A percentile compares a stretch with the other conserved stretches of the same genome.
Evolutionary conservation across 2,329 filamentous ascomycete species (phyloP).

Genomic region (Colletotrichum sansevieriae): DNA sequence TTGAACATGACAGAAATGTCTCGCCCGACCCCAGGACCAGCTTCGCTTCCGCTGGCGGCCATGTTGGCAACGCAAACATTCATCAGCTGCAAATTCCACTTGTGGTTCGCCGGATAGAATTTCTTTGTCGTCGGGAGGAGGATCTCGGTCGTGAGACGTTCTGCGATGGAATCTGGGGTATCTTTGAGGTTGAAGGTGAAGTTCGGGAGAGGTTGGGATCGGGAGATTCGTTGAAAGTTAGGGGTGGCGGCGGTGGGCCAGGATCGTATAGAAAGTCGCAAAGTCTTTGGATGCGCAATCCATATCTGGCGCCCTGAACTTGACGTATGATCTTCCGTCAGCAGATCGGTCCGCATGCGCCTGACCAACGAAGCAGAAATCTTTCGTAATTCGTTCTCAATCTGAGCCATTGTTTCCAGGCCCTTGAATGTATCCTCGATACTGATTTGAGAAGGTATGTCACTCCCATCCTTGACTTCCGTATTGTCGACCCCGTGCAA

Average conservation of each 20-base stretch:
- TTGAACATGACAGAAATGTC: slow-evolving; percentile 89
- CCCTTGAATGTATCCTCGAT: slow-evolving; percentile 92
- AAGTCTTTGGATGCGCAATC: slow-evolving; percentile 83
- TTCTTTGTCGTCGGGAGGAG: slow-evolving; percentile 80
- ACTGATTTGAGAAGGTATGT: slow-evolving; percentile 87
- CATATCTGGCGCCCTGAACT: slow-evolving; percentile 62
- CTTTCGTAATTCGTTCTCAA: slow-evolving; percentile 76
- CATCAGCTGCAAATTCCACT: slow-evolving; percentile 85
- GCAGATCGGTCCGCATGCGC: slow-evolving; percentile 83
- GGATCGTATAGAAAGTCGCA: slow-evolving; percentile 84
- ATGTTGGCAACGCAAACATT: slow-evolving; percentile 93
- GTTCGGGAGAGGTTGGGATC: slow-evolving; percentile 78
- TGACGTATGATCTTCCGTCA: slow-evolving; percentile 62
- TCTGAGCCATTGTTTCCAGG: slow-evolving; percentile 73
- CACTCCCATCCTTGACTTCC: slow-evolving; percentile 78
- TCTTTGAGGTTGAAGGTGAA: slow-evolving; percentile 78
- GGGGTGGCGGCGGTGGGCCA: slow-evolving; percentile 63
- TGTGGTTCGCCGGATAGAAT: slow-evolving; percentile 74
- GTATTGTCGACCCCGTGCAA: slow-evolving; percentile 84
- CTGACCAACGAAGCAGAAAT: slow-evolving; percentile 79
- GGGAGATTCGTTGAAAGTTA: slow-evolving; percentile 78
- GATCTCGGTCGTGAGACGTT: slow-evolving; percentile 76
- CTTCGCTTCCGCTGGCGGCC: slow-evolving; percentile 67
- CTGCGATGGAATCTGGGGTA: slow-evolving; percentile 70
- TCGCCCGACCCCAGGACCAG: slow-evolving; percentile 69